Percentiles rank a stretch among this genome's conserved stretches.
phyloP scores from a whole-genome alignment of 257 asterid species.

The Hygrophila difformis region DNA sequence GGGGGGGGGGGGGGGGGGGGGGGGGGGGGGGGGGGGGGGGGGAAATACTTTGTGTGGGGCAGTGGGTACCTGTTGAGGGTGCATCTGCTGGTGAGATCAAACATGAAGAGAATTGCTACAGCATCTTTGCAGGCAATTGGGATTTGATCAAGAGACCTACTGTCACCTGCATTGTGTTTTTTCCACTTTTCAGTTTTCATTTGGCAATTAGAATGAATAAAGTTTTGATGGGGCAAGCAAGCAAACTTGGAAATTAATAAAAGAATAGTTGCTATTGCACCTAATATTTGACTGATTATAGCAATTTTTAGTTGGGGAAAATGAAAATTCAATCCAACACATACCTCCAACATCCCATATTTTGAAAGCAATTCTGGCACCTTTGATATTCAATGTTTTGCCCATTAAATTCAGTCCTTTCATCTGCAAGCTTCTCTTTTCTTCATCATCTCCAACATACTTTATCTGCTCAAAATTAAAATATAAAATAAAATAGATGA shows the following conservation, averaged over 20 bases:
- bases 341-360: constrained; percentile 96
- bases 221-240: too few relatives aligned
- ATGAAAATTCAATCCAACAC: neutral
- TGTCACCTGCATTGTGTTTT: constrained; percentile 44
- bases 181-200: too few relatives aligned
- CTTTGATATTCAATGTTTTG: constrained; percentile 49
- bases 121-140: constrained; percentile 93
- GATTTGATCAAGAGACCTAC: constrained; percentile 57
- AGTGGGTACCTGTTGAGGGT: constrained; percentile 69
- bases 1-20: neutral
- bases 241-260: neutral
- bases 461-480: constrained; percentile 32
- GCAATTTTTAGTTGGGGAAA: neutral
- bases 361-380: constrained; percentile 73
- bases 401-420: constrained; percentile 73
- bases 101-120: constrained; percentile 80
- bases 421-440: constrained; percentile 57
- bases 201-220: neutral
- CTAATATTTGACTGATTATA: too few relatives aligned
- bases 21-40: neutral
- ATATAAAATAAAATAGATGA: neutral
- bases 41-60: too few relatives aligned
- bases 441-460: constrained; percentile 79
- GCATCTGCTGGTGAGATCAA: constrained; percentile 77
- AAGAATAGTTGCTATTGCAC: too few relatives aligned